Evolutionary conservation across 768 basidiomycete genomes (phyloP).

Genomic region (Pleurotus salmoneostramineus): DNA sequence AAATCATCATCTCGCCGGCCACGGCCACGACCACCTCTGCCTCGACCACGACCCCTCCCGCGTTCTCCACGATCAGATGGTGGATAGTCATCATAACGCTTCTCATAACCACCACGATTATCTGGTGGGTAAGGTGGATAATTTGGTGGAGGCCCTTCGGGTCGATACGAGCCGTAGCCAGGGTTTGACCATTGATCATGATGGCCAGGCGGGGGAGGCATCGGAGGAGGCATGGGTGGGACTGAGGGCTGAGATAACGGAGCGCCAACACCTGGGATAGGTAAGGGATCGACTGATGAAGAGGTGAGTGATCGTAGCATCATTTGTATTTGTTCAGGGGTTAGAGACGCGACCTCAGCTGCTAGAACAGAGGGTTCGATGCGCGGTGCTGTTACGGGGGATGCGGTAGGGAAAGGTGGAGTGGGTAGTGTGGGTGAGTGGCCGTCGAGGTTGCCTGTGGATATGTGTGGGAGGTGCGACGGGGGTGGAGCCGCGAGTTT

Average conservation of each 20-base stretch:
- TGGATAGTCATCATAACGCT: constrained; percentile 27
- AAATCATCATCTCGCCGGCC: constrained; percentile 23
- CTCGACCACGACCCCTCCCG: constrained; percentile 21
- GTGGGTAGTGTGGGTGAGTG: constrained; percentile 10
- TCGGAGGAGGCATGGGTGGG: constrained; percentile 13
- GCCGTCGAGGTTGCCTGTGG: constrained; percentile 13
- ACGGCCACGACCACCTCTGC: constrained; percentile 28
- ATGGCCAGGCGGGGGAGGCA: constrained; percentile 10
- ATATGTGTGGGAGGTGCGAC: constrained; percentile 14
- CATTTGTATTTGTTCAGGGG: constrained; percentile 71
- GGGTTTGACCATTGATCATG: constrained; percentile 8
- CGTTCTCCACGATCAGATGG: constrained; percentile 12
- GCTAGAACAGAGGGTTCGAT: constrained; percentile 52
- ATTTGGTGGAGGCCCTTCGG: constrained; percentile 11
- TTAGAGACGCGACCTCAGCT: constrained; percentile 68
- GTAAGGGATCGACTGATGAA: constrained; percentile 27
- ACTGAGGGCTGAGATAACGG: constrained; percentile 22
- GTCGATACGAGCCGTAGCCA: constrained; percentile 13
- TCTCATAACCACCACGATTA: constrained; percentile 9
- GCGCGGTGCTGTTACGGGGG: background rate
- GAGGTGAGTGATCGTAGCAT: constrained; percentile 58
- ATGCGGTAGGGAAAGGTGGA: constrained; percentile 10
- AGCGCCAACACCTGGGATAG: constrained; percentile 15
- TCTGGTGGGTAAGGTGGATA: constrained; percentile 2
- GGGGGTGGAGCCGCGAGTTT: constrained; percentile 49